Percentiles rank a stretch among this genome's conserved stretches.
Evolutionary conservation across 2,329 filamentous ascomycete genomes (phyloP).

Genomic region (Phaeomoniella chlamydospora): DNA sequence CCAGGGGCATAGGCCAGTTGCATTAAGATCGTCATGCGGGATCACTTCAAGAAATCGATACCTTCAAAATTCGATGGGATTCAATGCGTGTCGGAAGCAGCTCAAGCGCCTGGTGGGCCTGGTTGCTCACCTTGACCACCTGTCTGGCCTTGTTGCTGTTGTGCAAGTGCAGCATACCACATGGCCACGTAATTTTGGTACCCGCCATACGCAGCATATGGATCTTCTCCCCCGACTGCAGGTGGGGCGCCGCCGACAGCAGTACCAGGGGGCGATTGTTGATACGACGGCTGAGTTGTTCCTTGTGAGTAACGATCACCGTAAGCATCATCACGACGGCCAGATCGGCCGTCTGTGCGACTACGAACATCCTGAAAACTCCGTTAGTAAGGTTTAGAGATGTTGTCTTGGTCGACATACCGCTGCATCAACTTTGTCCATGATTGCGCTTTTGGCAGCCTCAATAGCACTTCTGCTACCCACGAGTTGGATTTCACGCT

Average conservation of each 20-base stretch:
- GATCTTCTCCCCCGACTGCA: slow-evolving; percentile 42
- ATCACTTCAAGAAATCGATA: too few relatives aligned
- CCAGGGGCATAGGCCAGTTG: too few relatives aligned
- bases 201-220: slow-evolving; percentile 70
- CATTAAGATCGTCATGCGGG: too few relatives aligned
- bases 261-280: slow-evolving; percentile 13
- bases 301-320: slow-evolving; percentile 32
- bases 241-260: slow-evolving; percentile 32
- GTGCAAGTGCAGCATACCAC: slow-evolving; percentile 60
- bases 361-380: slow-evolving; percentile 31
- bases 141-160: slow-evolving; percentile 30
- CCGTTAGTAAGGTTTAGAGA: slow-evolving; percentile 11
- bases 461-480: slow-evolving; percentile 64
- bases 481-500: slow-evolving; percentile 76
- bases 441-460: slow-evolving; percentile 69
- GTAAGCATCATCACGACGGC: slow-evolving; percentile 19
- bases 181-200: slow-evolving; percentile 68
- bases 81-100: slow-evolving; percentile 8
- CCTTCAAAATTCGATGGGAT: too few relatives aligned
- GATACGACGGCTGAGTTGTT: slow-evolving; percentile 10
- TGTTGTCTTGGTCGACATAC: slow-evolving; percentile 38
- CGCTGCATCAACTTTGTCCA: slow-evolving; percentile 83
- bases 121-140: slow-evolving; percentile 14
- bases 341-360: slow-evolving; percentile 21
- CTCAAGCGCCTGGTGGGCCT: slow-evolving; percentile 10